Percentiles rank a stretch among this genome's conserved stretches.
phyloP scores from a whole-genome alignment of 176 grass and related monocot species.

The Musa schizocarpa region DNA sequence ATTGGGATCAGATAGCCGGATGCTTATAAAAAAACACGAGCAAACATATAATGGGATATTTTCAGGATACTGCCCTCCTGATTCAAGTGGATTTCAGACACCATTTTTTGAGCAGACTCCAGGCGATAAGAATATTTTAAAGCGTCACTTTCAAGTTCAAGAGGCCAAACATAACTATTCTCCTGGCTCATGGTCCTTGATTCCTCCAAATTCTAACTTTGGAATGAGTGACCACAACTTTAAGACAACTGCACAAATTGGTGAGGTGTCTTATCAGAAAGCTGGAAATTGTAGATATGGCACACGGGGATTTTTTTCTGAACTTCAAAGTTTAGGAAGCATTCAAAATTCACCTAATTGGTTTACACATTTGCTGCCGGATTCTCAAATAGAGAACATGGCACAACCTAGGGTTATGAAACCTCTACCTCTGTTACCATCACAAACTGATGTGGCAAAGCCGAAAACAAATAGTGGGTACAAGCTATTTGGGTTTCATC shows the following conservation, averaged over 20 bases:
- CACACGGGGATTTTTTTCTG: conserved; percentile 25
- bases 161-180: conserved; percentile 35
- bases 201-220: conserved; percentile 42
- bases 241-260: conserved; percentile 24
- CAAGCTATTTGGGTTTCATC: conserved; percentile 68
- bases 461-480: conserved; percentile 31
- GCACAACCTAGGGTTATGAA: conserved; percentile 25
- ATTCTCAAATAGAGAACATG: conserved; percentile 22
- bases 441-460: conserved; percentile 40
- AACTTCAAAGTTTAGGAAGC: conserved; percentile 13
- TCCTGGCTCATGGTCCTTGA: conserved; percentile 42
- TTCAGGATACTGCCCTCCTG: conserved; percentile 35
- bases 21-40: conserved; percentile 29
- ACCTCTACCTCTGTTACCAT: conserved; percentile 39
- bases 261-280: conserved; percentile 35
- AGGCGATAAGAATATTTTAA: conserved; percentile 33
- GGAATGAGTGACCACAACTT: conserved; percentile 28
- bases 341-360: conserved; percentile 39
- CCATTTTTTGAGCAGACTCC: conserved; percentile 36
- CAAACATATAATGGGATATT: conserved; percentile 29
- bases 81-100: conserved; percentile 27
- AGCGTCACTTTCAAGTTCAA: conserved; percentile 44
- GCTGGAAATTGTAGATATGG: conserved; percentile 26
- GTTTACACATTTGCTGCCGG: conserved; percentile 36
- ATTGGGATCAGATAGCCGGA: conserved; percentile 37